Base-by-base conservation (phyloP, 306 rosid species). In the Abrus pulchellus region DNA sequence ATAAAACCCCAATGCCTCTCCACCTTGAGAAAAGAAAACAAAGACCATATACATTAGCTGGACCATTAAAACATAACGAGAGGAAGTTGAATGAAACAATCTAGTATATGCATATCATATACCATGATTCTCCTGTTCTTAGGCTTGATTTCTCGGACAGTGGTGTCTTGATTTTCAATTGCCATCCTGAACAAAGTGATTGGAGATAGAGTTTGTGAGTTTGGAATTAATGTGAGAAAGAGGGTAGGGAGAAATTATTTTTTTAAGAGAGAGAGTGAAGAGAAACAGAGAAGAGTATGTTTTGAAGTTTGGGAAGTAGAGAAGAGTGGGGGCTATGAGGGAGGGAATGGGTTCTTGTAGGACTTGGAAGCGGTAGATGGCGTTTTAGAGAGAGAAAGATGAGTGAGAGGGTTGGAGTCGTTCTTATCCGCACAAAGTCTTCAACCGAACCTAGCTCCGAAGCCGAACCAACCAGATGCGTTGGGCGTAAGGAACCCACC, bases 71-170 rank as follows among this genome's bases (percentile, higher is more conserved):
- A 66, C 10, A 47, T 59, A 83, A 76, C 38, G 72, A 68, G 60
- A 49, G 9, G 7, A 67, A 75, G 75, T 38, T 20, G 9, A 80
- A 13, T 7, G 47, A 75, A 6, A 47, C 40, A 85, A 29, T 5
- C 40, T 55, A 84, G 40, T 4, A 34, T 11, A 33, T 36, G 6
- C 9, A 1, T 77, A 91, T 97, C 97, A 93, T 93, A 1, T 77
- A 91, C 98, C 97, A 93, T 93, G 94, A 95, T 91, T 91, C 94
- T 93, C 79, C 96, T 88, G 81, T 88, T 95, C 81, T 93, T 93
- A 77, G 95, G 96, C 84, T 95, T 90, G 90, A 95, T 93, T 86
- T 95, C 98, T n/a, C 95, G 76, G 67, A 94, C 93, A 72, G 87
- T 29, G 60, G 88, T 69, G 74, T 95, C 98, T 27, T 90, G 98